Percentiles rank a stretch among this genome's conserved stretches.
phyloP scores from a whole-genome alignment of 148 eudicot species.

The Agrostemma githago region DNA sequence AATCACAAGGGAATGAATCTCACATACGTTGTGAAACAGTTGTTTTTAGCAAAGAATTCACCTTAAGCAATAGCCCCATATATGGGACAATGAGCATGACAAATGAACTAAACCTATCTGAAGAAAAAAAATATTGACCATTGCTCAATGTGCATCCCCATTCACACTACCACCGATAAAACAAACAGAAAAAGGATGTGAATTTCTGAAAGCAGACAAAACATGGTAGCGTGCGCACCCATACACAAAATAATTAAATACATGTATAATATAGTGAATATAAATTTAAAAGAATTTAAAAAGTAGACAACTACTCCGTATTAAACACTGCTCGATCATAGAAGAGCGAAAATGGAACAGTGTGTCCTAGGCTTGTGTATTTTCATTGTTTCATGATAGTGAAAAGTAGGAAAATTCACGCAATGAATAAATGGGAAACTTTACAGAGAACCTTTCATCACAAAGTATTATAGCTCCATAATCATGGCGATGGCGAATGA shows the following conservation, averaged over 20 bases:
- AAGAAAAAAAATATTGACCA: background rate
- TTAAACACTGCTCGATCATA: background rate
- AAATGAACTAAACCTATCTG: background rate
- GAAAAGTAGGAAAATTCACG: background rate
- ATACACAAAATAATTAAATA: background rate
- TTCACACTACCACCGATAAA: background rate
- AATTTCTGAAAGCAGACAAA: background rate
- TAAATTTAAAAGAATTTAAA: background rate
- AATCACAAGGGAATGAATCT: background rate
- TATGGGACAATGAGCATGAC: background rate
- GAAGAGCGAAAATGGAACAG: background rate
- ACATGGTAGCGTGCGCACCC: background rate
- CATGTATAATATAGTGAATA: too few relatives aligned
- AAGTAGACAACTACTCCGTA: background rate
- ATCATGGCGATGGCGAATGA: constrained; percentile 97
- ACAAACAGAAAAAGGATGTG: background rate
- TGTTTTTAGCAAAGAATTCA: background rate
- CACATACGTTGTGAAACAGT: background rate
- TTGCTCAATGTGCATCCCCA: background rate
- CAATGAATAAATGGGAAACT: background rate
- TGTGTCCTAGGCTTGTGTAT: background rate
- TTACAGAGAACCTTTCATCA: constrained; percentile 76
- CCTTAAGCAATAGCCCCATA: background rate
- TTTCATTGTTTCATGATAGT: background rate
- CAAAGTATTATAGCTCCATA: constrained; percentile 94